phyloP scores from a whole-genome alignment of 225 moss, liverwort and hornwort genomes.

The Neckera pumila region DNA sequence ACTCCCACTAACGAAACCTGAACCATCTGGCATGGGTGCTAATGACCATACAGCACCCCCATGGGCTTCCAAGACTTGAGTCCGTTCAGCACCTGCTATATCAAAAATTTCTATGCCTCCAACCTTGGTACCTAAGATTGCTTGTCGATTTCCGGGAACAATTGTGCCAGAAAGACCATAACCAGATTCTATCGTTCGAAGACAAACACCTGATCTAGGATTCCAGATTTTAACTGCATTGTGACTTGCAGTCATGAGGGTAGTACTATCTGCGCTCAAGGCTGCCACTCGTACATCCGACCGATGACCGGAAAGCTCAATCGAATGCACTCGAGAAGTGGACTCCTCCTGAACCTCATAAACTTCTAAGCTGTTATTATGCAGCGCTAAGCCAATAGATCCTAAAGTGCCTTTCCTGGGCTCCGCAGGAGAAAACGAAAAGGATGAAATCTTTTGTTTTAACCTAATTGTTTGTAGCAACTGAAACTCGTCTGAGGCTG shows the following conservation, averaged over 20 bases:
- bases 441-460: constrained; percentile 83
- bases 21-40: constrained; percentile 73
- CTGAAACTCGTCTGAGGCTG: constrained; percentile 72
- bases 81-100: constrained; percentile 65
- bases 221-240: constrained; percentile 99
- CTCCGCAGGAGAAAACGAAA: constrained; percentile 65
- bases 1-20: constrained; percentile 93
- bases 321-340: constrained; percentile 45
- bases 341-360: constrained; percentile 63
- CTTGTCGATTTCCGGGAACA: constrained; percentile 83
- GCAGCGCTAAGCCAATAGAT: constrained; percentile 57
- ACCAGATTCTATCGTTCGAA: constrained; percentile 84
- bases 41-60: constrained; percentile 89
- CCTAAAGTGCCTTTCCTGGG: constrained; percentile 67
- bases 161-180: constrained; percentile 74
- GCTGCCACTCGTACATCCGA: constrained; percentile 79
- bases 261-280: constrained; percentile 65
- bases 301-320: constrained; percentile 86
- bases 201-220: constrained; percentile 71
- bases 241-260: constrained; percentile 90
- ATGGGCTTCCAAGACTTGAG: constrained; percentile 76
- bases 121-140: constrained; percentile 77
- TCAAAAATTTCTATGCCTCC: constrained; percentile 88
- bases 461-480: constrained; percentile 58
- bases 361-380: constrained; percentile 80